Base-by-base conservation (phyloP, 106 monocot genomes). In the Hemerocallis citrina region DNA sequence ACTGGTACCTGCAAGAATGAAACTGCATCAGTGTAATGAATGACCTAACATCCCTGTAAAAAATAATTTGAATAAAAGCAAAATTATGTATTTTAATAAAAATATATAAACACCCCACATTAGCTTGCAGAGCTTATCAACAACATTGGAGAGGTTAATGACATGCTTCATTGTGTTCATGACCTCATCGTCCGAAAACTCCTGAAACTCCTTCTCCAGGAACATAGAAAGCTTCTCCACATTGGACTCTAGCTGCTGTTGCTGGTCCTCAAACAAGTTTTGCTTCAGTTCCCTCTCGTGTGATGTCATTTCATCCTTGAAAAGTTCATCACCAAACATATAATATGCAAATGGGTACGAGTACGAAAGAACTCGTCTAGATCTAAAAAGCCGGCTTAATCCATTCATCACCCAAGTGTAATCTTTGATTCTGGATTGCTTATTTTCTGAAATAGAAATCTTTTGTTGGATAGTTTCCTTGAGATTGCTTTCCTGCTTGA, bases 321-420 rank as follows among this genome's bases (percentile, higher is more conserved):
- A 94, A 63, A 94, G 63, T 33, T 94, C 93, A 70, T 94, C 81
- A 13, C 93, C 89, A 72, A 94, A 94, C 89, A 94, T 94, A 64
- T 83, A 85, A 32, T 77, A 89, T 41, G 85, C 89, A 77, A 94
- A 94, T 9, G 89, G 85, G 49, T 89, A 94, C 6, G 89, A 85
- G 66, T 89, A 89, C 21, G 89, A 79, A 57, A 94, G 82, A 39
- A 94, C 72, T 35, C 80, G 79, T 65, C 93, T 79, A 16, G 85
- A 89, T 66, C 85, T 79, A 62, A 83, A 94, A 3, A 94, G 77
- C 50, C 85, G 61, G 63, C 64, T 65, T 21, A 85, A 44, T 28
- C 89, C 89, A 75, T 80, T 82, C 24, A 58, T 74, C 13, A 83
- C 75, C 93, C 93, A 94, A 43, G 67, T 75, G 67, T 80, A 89